Evolutionary conservation across 805 yeast species (phyloP).

Genomic region (Scheffersomyces stipitis): DNA sequence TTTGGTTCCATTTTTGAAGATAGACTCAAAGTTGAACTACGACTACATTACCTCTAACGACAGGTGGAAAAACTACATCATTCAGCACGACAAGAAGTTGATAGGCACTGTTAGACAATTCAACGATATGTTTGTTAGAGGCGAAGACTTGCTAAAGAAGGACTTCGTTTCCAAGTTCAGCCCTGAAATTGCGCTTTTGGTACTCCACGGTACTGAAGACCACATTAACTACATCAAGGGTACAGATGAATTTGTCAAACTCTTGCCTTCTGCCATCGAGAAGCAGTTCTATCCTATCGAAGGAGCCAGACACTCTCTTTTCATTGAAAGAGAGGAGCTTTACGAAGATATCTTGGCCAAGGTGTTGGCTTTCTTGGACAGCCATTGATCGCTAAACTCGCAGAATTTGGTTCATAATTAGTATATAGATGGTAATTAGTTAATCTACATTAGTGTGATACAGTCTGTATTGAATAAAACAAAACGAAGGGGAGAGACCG

Average conservation of each 20-base stretch:
- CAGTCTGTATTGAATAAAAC: too few relatives aligned
- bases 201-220: constrained; percentile 67
- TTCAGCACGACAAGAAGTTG: constrained; percentile 35
- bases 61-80: constrained; percentile 46
- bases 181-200: constrained; percentile 47
- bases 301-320: constrained; percentile 45
- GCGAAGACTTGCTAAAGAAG: constrained; percentile 47
- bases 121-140: constrained; percentile 62
- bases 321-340: constrained; percentile 46
- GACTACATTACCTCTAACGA: constrained; percentile 55
- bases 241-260: constrained; percentile 40
- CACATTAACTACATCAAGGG: constrained; percentile 55
- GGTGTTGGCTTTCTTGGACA: constrained; percentile 37
- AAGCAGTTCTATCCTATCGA: constrained; percentile 25
- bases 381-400: too few relatives aligned
- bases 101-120: constrained; percentile 58
- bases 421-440: too few relatives aligned
- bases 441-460: too few relatives aligned
- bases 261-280: constrained; percentile 30
- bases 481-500: too few relatives aligned
- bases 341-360: constrained; percentile 34
- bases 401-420: too few relatives aligned
- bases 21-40: constrained; percentile 56
- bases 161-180: constrained; percentile 35
- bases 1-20: constrained; percentile 47